These are phyloP conservation scores for Gossypium bickii DNA, from an alignment of 345 rosid genomes.

Conservation along the genomic window DNA sequence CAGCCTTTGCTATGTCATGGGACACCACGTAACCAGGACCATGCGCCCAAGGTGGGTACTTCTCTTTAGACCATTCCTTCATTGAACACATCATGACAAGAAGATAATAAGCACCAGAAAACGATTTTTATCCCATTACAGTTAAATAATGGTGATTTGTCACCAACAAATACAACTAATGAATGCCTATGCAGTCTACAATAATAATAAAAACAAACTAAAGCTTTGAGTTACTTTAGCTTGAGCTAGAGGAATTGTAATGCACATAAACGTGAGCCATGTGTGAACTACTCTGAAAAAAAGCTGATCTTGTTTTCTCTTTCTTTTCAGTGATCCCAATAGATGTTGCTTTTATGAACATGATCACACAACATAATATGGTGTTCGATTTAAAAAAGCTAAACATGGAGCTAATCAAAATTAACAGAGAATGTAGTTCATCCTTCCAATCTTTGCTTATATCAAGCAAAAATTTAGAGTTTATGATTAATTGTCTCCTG, in stretches of 20 bases:
- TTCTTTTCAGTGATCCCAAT: background rate
- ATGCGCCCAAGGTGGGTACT: slow-evolving; percentile 91
- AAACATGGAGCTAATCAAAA: slow-evolving; percentile 1
- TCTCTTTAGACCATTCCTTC: slow-evolving; percentile 82
- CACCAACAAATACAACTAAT: background rate
- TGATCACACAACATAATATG: background rate
- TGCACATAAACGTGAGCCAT: background rate
- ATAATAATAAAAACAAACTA: background rate
- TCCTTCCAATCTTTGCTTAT: background rate
- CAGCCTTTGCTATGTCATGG: slow-evolving; percentile 65
- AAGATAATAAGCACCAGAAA: background rate
- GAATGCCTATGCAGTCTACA: background rate
- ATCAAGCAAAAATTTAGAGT: background rate
- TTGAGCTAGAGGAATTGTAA: background rate
- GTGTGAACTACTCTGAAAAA: background rate
- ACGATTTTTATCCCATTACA: background rate
- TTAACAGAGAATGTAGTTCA: background rate
- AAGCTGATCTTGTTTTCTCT: background rate
- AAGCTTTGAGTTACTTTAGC: background rate
- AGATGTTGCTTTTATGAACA: background rate
- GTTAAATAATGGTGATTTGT: background rate
- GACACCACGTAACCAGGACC: slow-evolving; percentile 95
- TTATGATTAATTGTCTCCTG: background rate
- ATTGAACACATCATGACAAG: background rate
- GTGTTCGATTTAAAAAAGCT: background rate